phyloP scores from a whole-genome alignment of 257 asterid species.

The Lycium ferocissimum region DNA sequence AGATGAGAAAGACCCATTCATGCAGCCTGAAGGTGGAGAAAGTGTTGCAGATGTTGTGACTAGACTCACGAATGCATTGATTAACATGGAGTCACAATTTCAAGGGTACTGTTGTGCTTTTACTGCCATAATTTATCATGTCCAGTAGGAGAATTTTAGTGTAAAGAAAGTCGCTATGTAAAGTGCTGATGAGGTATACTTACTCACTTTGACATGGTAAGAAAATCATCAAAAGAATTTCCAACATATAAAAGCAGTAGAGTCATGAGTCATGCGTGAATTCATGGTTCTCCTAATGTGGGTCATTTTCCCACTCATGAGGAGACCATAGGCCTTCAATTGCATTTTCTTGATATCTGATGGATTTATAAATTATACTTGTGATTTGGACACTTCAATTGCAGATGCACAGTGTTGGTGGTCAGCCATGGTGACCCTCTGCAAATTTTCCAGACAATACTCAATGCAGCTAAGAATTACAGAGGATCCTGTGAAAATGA shows the following conservation, averaged over 20 bases:
- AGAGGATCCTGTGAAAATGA: slow-evolving; percentile 40
- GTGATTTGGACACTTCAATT: not conserved
- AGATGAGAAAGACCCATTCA: slow-evolving; percentile 91
- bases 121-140: slow-evolving; percentile 21
- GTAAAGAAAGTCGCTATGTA: slow-evolving; percentile 4
- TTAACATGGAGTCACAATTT: slow-evolving; percentile 68
- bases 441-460: slow-evolving; percentile 85
- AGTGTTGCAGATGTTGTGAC: slow-evolving; percentile 93
- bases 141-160: not conserved
- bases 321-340: not conserved
- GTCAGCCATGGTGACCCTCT: slow-evolving; percentile 98
- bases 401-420: slow-evolving; percentile 75
- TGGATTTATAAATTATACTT: not conserved
- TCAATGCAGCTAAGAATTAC: slow-evolving; percentile 55
- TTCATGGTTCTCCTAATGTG: not conserved
- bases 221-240: not conserved
- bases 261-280: not conserved
- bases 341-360: not conserved
- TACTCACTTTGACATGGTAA: not conserved
- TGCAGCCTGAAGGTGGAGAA: slow-evolving; percentile 94
- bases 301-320: not conserved
- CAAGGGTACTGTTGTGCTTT: slow-evolving; percentile 52
- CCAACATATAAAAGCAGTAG: not conserved
- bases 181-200: not conserved
- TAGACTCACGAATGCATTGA: slow-evolving; percentile 74